Base-by-base conservation (phyloP, 148 eudicot genomes). In the Rhododendron mucronatum region DNA sequence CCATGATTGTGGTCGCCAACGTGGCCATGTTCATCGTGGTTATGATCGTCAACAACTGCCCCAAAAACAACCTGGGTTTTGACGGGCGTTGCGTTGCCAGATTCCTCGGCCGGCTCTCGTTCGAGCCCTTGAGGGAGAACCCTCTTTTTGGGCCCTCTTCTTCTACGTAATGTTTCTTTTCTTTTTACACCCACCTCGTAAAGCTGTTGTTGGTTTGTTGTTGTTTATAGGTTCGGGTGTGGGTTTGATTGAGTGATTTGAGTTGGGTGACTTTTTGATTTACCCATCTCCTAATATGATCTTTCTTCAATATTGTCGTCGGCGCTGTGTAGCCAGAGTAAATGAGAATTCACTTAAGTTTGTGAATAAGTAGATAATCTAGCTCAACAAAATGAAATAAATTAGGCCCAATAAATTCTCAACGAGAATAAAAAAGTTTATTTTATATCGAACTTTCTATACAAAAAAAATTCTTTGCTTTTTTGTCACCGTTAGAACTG, bases 111-210 rank as follows among this genome's bases (percentile, higher is more conserved):
- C 84, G 92, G 23, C 55, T 96, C 20, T 93, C 98, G 0, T 96
- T 96, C 88, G 91, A 96, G 87, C 98, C 98, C 77, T 88, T 94
- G 3, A 88, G 63, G 26, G 95, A 94, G 82, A 96, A 96, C 78
- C 98, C 98, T 37, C 96, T 95, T 30, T 89, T 95, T 35, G 98
- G 98, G 1, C 98, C 98, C 37, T 95, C 98, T 84, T 91, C 98
- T 47, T 23, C 88, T 35, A 88, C 97, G 97, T 95, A 90, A 92
- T 79, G 14, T 26, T 81, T 33, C 63, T 76, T 80, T 14, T 50
- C 18, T 47, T 9, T 4, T 53, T 51, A 13, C 1, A 39, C 82
- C 44, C 75, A n/a, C n/a, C 7, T 21, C 50, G 26, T 79, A 6
- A 1, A 18, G 8, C 33, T n/a, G 26, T 53, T 50, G 18, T 44